Evolutionary conservation across 2,329 filamentous ascomycete species (phyloP).

Genomic region (Penicillium sp.): DNA sequence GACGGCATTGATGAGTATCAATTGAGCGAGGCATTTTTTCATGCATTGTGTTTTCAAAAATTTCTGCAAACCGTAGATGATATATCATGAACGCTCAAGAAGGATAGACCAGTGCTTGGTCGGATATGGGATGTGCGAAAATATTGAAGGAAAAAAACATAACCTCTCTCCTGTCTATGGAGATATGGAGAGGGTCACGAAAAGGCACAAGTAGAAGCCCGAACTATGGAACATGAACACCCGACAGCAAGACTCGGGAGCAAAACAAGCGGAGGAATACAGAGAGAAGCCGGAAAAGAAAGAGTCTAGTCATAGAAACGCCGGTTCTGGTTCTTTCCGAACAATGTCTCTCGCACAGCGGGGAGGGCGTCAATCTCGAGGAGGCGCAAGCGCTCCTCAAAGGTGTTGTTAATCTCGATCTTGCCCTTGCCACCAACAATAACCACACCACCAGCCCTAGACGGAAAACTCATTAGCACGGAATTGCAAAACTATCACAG

Average conservation of each 20-base stretch:
- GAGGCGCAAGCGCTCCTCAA: slow-evolving; percentile 84
- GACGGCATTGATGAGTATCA: slow-evolving; percentile 15
- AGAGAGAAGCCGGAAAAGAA: slow-evolving; percentile 7
- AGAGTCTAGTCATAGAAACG: slow-evolving; percentile 81
- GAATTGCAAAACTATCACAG: too few species aligned
- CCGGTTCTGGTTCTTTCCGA: slow-evolving; percentile 92
- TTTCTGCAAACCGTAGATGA: slow-evolving; percentile 13
- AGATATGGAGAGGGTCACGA: slow-evolving; percentile 13
- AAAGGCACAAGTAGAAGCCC: slow-evolving; percentile 15
- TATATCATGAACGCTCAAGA: slow-evolving; percentile 21
- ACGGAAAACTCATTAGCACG: neutral
- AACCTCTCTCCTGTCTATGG: slow-evolving; percentile 20
- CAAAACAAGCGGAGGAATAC: slow-evolving; percentile 6
- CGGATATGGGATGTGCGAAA: slow-evolving; percentile 23
- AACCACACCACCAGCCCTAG: slow-evolving; percentile 77
- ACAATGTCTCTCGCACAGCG: slow-evolving; percentile 79
- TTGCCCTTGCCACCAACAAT: slow-evolving; percentile 83
- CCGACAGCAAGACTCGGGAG: slow-evolving; percentile 3
- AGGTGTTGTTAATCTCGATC: slow-evolving; percentile 98
- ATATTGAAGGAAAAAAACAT: slow-evolving; percentile 3
- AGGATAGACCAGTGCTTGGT: slow-evolving; percentile 21
- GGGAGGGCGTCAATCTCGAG: slow-evolving; percentile 85
- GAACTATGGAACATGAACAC: slow-evolving; percentile 27
- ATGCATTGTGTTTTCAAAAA: slow-evolving; percentile 15
- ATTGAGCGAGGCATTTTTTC: slow-evolving; percentile 12